These are phyloP conservation scores for Raffaelea ambrosiae DNA, from an alignment of 2,329 filamentous ascomycete genomes.

Conservation along the genomic window DNA sequence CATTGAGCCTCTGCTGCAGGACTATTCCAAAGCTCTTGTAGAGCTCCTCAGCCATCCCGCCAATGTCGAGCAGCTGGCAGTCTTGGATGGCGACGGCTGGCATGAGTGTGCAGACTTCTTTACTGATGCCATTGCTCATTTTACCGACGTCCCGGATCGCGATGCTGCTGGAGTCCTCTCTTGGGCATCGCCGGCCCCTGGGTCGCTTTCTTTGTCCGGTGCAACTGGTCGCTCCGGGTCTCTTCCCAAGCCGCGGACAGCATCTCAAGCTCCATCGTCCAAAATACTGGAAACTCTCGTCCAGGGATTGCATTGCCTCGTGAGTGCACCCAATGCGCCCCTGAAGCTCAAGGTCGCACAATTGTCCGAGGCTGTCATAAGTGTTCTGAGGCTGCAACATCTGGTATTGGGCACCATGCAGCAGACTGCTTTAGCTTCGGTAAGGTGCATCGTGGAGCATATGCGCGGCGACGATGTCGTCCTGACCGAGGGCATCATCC, in stretches of 20 bases:
- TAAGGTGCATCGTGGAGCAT: slow-evolving; percentile 62
- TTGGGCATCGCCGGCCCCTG: slow-evolving; percentile 39
- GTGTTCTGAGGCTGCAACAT: slow-evolving; percentile 51
- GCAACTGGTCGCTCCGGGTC: slow-evolving; percentile 22
- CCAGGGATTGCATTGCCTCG: slow-evolving; percentile 56
- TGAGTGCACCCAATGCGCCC: slow-evolving; percentile 60
- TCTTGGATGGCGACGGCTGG: slow-evolving; percentile 54
- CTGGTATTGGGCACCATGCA: slow-evolving; percentile 56
- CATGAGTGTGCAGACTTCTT: slow-evolving; percentile 62
- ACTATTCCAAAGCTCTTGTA: slow-evolving; percentile 71
- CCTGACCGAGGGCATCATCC: slow-evolving; percentile 51
- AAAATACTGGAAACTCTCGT: slow-evolving; percentile 46
- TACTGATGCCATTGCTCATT: slow-evolving; percentile 49
- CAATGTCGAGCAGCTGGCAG: slow-evolving; percentile 70
- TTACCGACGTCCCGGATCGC: slow-evolving; percentile 32
- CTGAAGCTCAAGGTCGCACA: slow-evolving; percentile 45
- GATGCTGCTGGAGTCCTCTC: slow-evolving; percentile 20
- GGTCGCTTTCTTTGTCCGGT: slow-evolving; percentile 19
- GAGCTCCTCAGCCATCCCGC: slow-evolving; percentile 62
- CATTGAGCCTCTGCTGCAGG: slow-evolving; percentile 60
- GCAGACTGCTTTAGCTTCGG: slow-evolving; percentile 62
- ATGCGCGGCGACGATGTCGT: slow-evolving; percentile 60
- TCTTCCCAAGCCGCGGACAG: slow-evolving; percentile 14
- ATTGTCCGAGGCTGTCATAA: slow-evolving; percentile 47
- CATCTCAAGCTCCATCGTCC: slow-evolving; percentile 20